Evolutionary conservation across 2,329 filamentous ascomycete species (phyloP).

Genomic region (Arthrobotrys entomopaga): DNA sequence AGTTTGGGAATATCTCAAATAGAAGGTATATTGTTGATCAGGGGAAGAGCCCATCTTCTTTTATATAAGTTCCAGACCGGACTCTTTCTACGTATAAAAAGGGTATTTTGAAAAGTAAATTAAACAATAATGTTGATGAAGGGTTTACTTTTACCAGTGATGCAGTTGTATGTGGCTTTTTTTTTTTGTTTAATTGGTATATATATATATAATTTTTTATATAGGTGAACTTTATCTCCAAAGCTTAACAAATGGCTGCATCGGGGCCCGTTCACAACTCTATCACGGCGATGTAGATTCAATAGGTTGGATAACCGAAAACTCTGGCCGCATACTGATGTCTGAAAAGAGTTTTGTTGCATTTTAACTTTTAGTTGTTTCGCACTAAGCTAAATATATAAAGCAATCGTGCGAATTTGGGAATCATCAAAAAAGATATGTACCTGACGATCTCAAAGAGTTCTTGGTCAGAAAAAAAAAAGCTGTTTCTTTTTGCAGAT

Average conservation of each 20-base stretch:
- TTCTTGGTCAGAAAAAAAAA: conserved; percentile 23
- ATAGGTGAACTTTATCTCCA: conserved; percentile 17
- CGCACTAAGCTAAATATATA: conserved; percentile 4
- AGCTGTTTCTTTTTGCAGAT: background rate
- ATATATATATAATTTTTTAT: no score
- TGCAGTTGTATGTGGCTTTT: conserved; percentile 20
- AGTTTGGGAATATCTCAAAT: background rate
- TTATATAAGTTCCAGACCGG: conserved; percentile 36
- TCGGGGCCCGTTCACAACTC: conserved; percentile 39
- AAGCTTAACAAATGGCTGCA: conserved; percentile 32
- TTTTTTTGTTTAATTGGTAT: no score
- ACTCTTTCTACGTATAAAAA: conserved; percentile 2
- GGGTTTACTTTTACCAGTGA: conserved; percentile 1
- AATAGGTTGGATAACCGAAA: conserved; percentile 30
- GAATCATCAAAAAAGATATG: conserved; percentile 28
- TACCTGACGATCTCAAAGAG: conserved; percentile 41
- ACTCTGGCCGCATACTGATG: conserved; percentile 47
- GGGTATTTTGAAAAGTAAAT: background rate
- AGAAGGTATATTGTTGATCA: background rate
- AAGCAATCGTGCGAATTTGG: background rate
- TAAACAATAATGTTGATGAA: background rate
- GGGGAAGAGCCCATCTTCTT: conserved; percentile 14
- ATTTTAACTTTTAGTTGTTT: conserved; percentile 39
- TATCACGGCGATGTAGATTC: background rate
- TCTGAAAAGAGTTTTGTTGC: conserved; percentile 23